Base-by-base conservation (phyloP, 768 basidiomycete genomes). In the Serendipita vermifera region DNA sequence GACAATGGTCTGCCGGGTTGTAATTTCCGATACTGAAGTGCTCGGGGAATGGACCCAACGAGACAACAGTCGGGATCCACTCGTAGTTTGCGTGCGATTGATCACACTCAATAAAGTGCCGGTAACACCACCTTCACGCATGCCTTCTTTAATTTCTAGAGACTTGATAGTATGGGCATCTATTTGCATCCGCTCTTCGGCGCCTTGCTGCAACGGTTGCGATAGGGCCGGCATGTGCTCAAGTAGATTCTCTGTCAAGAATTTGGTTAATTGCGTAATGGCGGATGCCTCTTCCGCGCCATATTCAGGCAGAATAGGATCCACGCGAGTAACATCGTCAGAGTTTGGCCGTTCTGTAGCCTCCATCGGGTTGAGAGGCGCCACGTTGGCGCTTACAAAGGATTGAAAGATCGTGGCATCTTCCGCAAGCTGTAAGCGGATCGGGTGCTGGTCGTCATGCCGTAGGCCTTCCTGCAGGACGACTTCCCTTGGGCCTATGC, bases 1-100 rank as follows among this genome's bases (percentile, higher is more conserved):
- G 22, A 92, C 87, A 4, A 90, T 67, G n/a, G 79, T 77, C 64
- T 90, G 89, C 3, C 83, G 81, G 9, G 78, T 70, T 61, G 78
- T 76, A 60, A 92, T 88, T 63, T 88, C 85, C 14, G 65, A 59
- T 11, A 81, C 68, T 1, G 85, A 87, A 2, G 83, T 85, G 64
- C 86, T 89, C 0, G 89, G 89, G 32, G 87, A 87, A 91, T 89
- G 87, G 36, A 93, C 70, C 79, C 83, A 85, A 60, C 88, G 75
- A 11, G 77, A 68, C 17, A 93, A 74, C 26, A 87, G 72, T 22
- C 90, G 79, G 22, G 82, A 79, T 1, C 90, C 90, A 57, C 89
- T 79, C 43, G 72, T 79, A 1, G 90, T 91, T 5, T 77, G 71
- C 0, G 90, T 93, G 41, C 85, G 76, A 64, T 83, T 88, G 56